phyloP scores from a whole-genome alignment of 345 rosid species.

The Psidium guajava region DNA sequence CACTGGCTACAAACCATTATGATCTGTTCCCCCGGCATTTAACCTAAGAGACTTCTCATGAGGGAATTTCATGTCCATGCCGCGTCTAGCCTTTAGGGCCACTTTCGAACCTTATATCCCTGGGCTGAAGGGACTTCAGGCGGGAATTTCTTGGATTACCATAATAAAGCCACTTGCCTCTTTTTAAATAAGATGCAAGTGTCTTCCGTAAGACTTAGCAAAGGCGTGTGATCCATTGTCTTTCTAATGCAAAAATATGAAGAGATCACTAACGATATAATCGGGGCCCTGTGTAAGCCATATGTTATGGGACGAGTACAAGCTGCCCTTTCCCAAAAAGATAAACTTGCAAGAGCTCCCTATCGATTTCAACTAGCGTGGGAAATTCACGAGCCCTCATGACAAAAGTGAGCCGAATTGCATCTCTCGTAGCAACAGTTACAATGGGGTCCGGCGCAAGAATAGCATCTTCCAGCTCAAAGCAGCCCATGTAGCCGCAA shows the following conservation, averaged over 20 bases:
- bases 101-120: not conserved
- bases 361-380: not conserved
- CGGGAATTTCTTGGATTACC: not conserved
- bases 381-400: not conserved
- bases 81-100: not conserved
- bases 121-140: not conserved
- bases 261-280: not conserved
- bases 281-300: not conserved
- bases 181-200: not conserved
- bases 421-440: not conserved
- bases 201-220: not conserved
- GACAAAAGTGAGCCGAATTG: not conserved
- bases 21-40: not conserved
- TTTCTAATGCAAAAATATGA: not conserved
- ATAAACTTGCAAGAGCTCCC: not conserved
- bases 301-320: not conserved
- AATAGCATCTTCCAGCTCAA: not conserved
- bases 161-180: not conserved
- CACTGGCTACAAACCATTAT: not conserved
- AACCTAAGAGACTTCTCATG: not conserved
- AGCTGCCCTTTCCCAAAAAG: not conserved
- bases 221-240: not conserved
- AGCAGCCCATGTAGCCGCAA: not conserved
- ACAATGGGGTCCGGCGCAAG: not conserved
- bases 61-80: not conserved